phyloP scores from a whole-genome alignment of 73 alveolate species.

The Tetrahymena thermophila region DNA sequence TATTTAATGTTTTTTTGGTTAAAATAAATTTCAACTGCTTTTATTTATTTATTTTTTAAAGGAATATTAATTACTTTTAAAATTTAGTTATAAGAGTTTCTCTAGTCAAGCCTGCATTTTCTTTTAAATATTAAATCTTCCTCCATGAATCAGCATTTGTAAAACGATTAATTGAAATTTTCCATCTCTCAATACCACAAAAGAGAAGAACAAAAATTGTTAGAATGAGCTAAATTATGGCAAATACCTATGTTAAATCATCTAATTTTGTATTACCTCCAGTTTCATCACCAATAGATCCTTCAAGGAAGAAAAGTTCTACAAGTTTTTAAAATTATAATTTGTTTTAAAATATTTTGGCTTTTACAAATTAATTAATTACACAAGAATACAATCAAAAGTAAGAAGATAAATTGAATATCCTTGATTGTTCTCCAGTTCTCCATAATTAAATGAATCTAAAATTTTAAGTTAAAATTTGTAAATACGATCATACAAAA shows the following conservation, averaged over 20 bases:
- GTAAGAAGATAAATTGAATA: conserved; percentile 4
- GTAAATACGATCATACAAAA: too few relatives aligned
- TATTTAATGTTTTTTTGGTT: not conserved
- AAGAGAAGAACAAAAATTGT: conserved; percentile 8
- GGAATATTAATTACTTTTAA: not conserved
- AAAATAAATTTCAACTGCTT: too few relatives aligned
- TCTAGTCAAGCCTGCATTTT: conserved; percentile 35
- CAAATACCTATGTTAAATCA: not conserved
- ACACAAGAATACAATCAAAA: conserved; percentile 14
- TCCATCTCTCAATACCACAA: conserved; percentile 45
- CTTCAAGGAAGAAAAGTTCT: not conserved
- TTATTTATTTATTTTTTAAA: not conserved
- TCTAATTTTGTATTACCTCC: not conserved
- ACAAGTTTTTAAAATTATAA: not conserved
- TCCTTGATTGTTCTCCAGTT: conserved; percentile 39
- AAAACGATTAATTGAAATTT: conserved; percentile 30
- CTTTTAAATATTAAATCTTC: conserved; percentile 1
- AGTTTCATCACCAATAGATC: not conserved
- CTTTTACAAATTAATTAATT: not conserved
- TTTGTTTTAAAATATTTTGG: not conserved
- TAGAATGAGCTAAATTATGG: conserved; percentile 7
- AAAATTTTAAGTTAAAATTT: not conserved
- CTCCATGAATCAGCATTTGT: not conserved
- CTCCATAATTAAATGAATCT: not conserved
- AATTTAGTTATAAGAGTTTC: not conserved